Percentiles rank a stretch among this genome's conserved stretches.
Evolutionary conservation across 192 early-diverging fungal genomes (phyloP).

Genomic region (Coemansia sp.): DNA sequence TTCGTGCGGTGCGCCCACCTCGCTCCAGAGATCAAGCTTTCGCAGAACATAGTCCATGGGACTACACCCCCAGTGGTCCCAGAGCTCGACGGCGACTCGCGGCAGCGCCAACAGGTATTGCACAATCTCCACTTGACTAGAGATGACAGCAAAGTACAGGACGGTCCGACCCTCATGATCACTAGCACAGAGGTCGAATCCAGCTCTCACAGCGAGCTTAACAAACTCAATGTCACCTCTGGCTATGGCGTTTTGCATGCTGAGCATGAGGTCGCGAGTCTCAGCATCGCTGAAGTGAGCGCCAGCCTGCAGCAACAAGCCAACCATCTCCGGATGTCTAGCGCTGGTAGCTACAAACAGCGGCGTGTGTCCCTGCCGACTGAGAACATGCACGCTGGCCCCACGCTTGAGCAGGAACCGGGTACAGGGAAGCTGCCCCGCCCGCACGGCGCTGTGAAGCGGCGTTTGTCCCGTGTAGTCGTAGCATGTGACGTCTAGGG

Average conservation of each 20-base stretch:
- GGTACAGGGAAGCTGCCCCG: conserved; percentile 70
- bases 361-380: conserved; percentile 85
- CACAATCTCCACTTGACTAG: conserved; percentile 50
- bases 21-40: conserved; percentile 48
- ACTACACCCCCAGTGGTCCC: conserved; percentile 51
- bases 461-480: conserved; percentile 84
- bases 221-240: conserved; percentile 53
- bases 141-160: conserved; percentile 46
- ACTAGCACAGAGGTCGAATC: conserved; percentile 32
- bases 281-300: conserved; percentile 89
- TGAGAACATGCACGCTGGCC: conserved; percentile 86
- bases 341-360: conserved; percentile 77
- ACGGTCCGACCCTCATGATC: conserved; percentile 50
- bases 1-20: conserved; percentile 41
- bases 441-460: conserved; percentile 81
- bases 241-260: conserved; percentile 50
- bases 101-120: conserved; percentile 39
- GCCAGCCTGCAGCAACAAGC: conserved; percentile 71
- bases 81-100: conserved; percentile 23
- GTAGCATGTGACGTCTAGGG: conserved; percentile 64
- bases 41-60: conserved; percentile 49
- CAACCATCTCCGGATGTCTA: conserved; percentile 61
- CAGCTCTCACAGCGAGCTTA: conserved; percentile 45
- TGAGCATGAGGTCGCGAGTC: conserved; percentile 61
- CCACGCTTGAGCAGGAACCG: conserved; percentile 79